A percentile compares a stretch with the other conserved stretches of the same genome.
These are phyloP conservation scores for Chytriomyces sp. DNA, from an alignment of 192 early-diverging fungal species.

Conservation along the genomic window DNA sequence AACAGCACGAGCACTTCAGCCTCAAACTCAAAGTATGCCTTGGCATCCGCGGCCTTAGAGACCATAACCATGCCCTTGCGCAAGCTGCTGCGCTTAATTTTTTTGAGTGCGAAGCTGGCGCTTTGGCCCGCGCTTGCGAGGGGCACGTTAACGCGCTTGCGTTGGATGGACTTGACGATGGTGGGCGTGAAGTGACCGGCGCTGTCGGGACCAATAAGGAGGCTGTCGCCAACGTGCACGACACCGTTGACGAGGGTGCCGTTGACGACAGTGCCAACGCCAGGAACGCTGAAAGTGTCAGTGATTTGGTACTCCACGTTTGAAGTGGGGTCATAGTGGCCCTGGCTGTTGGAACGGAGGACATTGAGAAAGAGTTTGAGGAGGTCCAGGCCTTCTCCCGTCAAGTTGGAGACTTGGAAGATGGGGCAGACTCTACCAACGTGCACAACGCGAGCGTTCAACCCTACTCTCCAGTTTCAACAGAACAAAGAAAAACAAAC, in stretches of 20 bases:
- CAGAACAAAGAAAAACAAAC: too few relatives aligned
- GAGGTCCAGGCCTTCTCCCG: constrained; percentile 74
- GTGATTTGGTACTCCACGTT: constrained; percentile 83
- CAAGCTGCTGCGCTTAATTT: constrained; percentile 73
- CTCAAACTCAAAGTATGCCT: constrained; percentile 73
- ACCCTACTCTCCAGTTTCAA: too few relatives aligned
- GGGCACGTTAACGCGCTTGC: constrained; percentile 80
- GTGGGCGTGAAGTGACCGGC: constrained; percentile 79
- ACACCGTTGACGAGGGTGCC: constrained; percentile 74
- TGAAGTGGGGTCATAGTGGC: constrained; percentile 59
- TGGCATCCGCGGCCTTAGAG: constrained; percentile 48
- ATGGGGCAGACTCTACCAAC: constrained; percentile 82
- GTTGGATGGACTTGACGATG: constrained; percentile 83
- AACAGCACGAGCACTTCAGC: constrained; percentile 91
- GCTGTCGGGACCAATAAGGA: constrained; percentile 84
- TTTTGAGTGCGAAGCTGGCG: constrained; percentile 83
- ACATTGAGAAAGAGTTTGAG: constrained; percentile 86
- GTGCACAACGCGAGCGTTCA: too few relatives aligned
- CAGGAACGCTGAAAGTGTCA: constrained; percentile 89
- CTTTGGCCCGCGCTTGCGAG: constrained; percentile 80
- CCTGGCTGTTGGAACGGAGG: constrained; percentile 60
- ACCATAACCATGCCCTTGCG: constrained; percentile 88
- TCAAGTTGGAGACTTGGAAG: constrained; percentile 93
- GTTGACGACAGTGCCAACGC: constrained; percentile 84
- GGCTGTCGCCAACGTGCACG: constrained; percentile 76